Evolutionary conservation across 192 early-diverging fungal species (phyloP).

Genomic region (Podila horticola): DNA sequence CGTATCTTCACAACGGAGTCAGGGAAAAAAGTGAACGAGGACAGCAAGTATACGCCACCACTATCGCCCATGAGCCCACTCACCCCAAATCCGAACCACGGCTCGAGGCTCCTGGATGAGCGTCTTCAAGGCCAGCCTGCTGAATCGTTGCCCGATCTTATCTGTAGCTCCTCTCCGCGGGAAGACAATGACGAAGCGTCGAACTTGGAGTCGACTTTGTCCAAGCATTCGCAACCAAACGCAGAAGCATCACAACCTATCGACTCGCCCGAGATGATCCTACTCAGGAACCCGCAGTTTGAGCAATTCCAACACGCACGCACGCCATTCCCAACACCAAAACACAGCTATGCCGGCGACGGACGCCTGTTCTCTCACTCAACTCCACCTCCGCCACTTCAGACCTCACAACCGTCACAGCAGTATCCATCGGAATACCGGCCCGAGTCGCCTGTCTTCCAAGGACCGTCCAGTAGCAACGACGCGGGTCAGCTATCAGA

Average conservation of each 20-base stretch:
- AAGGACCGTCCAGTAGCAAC: slow-evolving; percentile 28
- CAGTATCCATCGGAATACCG: slow-evolving; percentile 19
- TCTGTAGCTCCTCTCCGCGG: too few species aligned
- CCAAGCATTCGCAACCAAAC: too few species aligned
- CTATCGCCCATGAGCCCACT: slow-evolving; percentile 31
- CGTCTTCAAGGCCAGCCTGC: background rate
- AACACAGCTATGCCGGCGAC: slow-evolving; percentile 15
- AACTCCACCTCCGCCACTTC: background rate
- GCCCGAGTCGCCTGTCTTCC: slow-evolving; percentile 46
- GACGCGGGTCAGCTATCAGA: slow-evolving; percentile 44
- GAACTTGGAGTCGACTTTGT: background rate
- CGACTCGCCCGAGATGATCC: slow-evolving; percentile 1
- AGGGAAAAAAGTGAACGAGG: background rate
- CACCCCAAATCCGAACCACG: slow-evolving; percentile 24
- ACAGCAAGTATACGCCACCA: slow-evolving; percentile 24
- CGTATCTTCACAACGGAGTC: background rate
- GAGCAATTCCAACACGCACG: slow-evolving; percentile 7
- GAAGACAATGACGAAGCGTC: too few species aligned
- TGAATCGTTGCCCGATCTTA: too few species aligned
- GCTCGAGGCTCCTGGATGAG: background rate
- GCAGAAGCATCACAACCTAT: too few species aligned
- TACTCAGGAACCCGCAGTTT: background rate
- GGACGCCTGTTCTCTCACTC: slow-evolving; percentile 4
- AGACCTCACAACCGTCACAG: background rate
- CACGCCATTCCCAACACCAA: slow-evolving; percentile 30